phyloP scores from a whole-genome alignment of 768 basidiomycete species.

The Fomitopsis pulvina region DNA sequence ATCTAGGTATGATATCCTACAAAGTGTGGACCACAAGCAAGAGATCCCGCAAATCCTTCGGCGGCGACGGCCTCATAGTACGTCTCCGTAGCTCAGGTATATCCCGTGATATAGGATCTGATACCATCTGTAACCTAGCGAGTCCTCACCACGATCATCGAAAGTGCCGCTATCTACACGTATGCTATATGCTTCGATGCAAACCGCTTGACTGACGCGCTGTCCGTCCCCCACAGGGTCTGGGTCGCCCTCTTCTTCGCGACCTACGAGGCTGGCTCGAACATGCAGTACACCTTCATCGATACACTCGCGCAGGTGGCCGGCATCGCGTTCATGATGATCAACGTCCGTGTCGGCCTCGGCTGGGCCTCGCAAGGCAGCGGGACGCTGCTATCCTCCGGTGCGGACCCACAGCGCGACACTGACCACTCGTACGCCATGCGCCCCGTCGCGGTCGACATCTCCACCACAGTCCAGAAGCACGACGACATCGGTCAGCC shows the following conservation, averaged over 20 bases:
- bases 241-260: background rate
- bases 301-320: background rate
- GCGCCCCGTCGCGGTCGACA: background rate
- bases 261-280: background rate
- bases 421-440: background rate
- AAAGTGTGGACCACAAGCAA: background rate
- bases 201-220: background rate
- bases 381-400: background rate
- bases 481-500: background rate
- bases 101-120: background rate
- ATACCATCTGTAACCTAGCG: background rate
- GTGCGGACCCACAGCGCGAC: background rate
- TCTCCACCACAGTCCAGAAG: background rate
- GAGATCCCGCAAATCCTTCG: background rate
- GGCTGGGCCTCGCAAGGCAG: background rate
- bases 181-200: background rate
- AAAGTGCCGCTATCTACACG: constrained; percentile 1
- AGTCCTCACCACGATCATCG: background rate
- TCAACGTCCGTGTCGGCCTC: constrained; percentile 10
- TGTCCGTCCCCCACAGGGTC: background rate
- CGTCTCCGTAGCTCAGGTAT: background rate
- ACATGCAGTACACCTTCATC: background rate
- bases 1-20: background rate
- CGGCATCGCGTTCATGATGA: constrained; percentile 9
- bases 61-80: background rate